Evolutionary conservation across 2,329 filamentous ascomycete species (phyloP).

Genomic region (Talaromyces islandicus): DNA sequence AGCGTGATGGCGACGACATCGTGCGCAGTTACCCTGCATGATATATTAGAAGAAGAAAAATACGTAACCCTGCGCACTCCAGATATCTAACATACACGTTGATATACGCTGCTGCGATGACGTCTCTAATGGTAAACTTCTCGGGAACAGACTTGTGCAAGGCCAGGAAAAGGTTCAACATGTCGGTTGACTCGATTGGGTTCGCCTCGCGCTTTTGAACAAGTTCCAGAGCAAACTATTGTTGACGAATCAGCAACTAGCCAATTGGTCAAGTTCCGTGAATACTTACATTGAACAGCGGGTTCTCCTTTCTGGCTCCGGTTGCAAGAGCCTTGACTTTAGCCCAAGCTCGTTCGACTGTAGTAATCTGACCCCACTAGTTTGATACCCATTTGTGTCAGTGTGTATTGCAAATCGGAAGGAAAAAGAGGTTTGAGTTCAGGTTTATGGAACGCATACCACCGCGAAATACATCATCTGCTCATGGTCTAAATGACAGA

Average conservation of each 20-base stretch:
- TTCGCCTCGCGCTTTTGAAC: background rate
- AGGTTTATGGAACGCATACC: background rate
- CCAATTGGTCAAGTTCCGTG: background rate
- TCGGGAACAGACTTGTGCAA: background rate
- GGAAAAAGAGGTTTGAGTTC: too few species aligned
- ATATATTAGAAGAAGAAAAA: background rate
- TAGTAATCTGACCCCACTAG: background rate
- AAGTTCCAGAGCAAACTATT: background rate
- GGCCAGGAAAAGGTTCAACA: background rate
- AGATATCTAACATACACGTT: background rate
- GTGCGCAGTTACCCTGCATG: background rate
- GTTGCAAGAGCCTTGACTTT: background rate
- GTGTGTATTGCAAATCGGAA: background rate
- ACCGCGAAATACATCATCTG: background rate
- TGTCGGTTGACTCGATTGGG: background rate
- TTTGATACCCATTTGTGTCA: background rate
- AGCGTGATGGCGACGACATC: background rate
- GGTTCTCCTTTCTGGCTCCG: background rate
- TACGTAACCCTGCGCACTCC: background rate
- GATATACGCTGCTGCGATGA: background rate
- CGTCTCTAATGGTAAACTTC: background rate
- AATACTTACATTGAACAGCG: background rate
- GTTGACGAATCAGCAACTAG: background rate
- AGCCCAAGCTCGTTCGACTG: background rate
- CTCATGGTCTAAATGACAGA: constrained; percentile 13